Percentiles rank a stretch among this genome's conserved stretches.
Evolutionary conservation across 176 grass and related monocot genomes (phyloP).

Genomic region (Aegilops speltoides): DNA sequence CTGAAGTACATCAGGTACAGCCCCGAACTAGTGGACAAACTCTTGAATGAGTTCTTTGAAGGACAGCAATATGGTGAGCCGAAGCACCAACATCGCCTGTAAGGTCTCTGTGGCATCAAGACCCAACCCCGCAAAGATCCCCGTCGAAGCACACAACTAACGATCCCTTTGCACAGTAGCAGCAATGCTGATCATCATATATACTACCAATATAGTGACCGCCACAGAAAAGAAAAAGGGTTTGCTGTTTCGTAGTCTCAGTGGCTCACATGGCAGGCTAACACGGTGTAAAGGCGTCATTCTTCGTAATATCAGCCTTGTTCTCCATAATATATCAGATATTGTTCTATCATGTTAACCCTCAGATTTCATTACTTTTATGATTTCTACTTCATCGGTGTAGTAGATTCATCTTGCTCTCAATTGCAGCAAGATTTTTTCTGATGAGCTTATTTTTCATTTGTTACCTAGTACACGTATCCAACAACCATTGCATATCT

Average conservation of each 20-base stretch:
- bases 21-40: constrained; percentile 65
- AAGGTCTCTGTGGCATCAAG: constrained; percentile 15
- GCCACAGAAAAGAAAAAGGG: background rate
- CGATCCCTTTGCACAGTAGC: constrained; percentile 3
- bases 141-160: constrained; percentile 28
- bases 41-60: constrained; percentile 72
- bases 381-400: background rate
- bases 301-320: background rate
- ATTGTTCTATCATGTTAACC: background rate
- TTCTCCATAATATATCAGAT: background rate
- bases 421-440: background rate
- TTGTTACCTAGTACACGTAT: background rate
- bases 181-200: background rate
- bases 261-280: constrained; percentile 26
- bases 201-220: constrained; percentile 1
- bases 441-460: background rate
- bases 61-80: constrained; percentile 69
- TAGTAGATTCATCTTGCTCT: background rate
- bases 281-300: background rate
- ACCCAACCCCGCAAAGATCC: background rate
- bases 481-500: background rate
- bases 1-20: constrained; percentile 73
- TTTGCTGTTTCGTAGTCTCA: background rate
- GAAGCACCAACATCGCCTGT: constrained; percentile 33
- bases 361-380: background rate